These are phyloP conservation scores for Oryza nivara DNA, from an alignment of 176 grass and related monocot species.

Conservation along the genomic window DNA sequence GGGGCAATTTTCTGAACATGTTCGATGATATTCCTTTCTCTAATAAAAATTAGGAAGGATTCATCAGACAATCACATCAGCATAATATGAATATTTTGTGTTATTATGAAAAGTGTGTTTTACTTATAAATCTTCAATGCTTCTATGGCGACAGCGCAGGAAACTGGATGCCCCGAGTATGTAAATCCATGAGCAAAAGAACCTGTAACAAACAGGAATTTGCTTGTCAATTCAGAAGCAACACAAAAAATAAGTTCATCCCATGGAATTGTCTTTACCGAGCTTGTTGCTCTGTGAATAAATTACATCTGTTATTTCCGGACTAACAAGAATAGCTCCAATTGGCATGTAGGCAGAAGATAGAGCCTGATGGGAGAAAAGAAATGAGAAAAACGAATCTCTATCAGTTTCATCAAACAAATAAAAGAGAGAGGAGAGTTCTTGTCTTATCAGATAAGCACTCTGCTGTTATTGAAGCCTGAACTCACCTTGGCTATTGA, in stretches of 20 bases:
- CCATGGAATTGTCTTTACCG: conserved; percentile 53
- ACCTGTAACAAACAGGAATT: conserved; percentile 47
- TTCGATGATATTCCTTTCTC: conserved; percentile 79
- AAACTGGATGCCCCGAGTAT: conserved; percentile 89
- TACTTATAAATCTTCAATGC: conserved; percentile 88
- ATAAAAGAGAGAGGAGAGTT: background rate
- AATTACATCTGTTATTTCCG: conserved; percentile 81
- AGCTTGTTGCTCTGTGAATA: conserved; percentile 95
- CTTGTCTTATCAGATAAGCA: background rate
- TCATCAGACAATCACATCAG: background rate
- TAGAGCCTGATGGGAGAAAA: conserved; percentile 63
- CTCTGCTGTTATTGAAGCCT: background rate
- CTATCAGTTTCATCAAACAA: background rate
- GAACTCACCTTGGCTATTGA: conserved; percentile 83
- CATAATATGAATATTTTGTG: background rate
- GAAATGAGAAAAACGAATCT: background rate
- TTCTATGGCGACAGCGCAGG: conserved; percentile 92
- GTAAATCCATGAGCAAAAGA: conserved; percentile 98
- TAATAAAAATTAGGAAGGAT: conserved; percentile 38
- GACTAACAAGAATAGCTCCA: conserved; percentile 89
- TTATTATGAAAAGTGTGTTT: background rate
- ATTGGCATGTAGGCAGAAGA: conserved; percentile 95
- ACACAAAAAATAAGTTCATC: conserved; percentile 14
- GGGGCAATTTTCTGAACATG: conserved; percentile 63
- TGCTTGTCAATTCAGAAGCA: conserved; percentile 14